Base-by-base conservation (phyloP, 2,329 filamentous ascomycete genomes). In the Cladosporium phlei region DNA sequence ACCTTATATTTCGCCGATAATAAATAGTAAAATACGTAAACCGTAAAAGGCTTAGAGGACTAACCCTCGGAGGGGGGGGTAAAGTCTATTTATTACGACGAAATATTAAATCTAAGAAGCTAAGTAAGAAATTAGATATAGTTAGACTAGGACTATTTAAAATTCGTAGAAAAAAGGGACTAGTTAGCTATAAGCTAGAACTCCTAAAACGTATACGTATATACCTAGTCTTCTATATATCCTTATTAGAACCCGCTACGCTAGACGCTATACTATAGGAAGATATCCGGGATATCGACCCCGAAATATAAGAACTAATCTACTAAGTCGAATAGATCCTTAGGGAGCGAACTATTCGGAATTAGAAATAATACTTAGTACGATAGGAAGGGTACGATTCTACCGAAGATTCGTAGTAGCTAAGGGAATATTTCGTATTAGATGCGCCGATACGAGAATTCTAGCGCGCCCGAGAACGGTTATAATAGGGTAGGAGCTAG, bases 61-160 rank as follows among this genome's bases (percentile, higher is more conserved):
- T 11, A 33, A 33, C 14, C 16, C 16, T 33, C 11, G 20, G 20
- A 10, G 30, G 7, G 30, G 16, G 30, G 14, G 14, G 20, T 33
- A 33, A 33, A 20, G 30, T 33, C 1, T 33, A 33, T 33, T 17
- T 33, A 11, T 17, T 33, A 6, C 9, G 12, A 17, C 14, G 14
- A 10, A 33, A 33, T 11, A 33, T 33, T 10, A 33, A 11, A 19
- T 33, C 14, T 17, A 10, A 33, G 6, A 33, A 33, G 25, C 29
- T 14, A 16, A 51, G 4, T 11, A 34, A 34, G 32, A 34, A 34
- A 34, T 20, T 34, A 12, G 19, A 37, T 37, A 12, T 10, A 37
- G 34, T 37, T 12, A 37, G 24, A 37, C 34, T 37, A 22, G 19
- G 34, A 37, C 34, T 14, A 37, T 37, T 37, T 10, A 37, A 37